Conservation (phyloP, 352 stramenopile genomes). For the Aphanomyces stellatus region DNA sequence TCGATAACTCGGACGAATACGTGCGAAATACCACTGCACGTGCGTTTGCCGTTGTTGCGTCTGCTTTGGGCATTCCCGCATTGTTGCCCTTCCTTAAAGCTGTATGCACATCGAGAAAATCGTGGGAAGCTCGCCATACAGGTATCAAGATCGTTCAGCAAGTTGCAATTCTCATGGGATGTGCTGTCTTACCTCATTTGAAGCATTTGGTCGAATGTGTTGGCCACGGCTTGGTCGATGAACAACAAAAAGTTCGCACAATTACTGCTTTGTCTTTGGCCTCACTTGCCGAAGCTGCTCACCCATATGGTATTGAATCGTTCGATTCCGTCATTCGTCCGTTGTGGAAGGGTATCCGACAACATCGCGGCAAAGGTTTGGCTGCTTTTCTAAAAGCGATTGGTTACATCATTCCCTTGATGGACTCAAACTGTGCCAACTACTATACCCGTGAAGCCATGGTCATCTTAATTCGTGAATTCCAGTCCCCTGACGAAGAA, state of each 20-base stretch:
- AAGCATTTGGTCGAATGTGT: constrained; percentile 98
- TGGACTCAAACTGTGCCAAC: constrained; percentile 99
- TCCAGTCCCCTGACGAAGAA: constrained; percentile 98
- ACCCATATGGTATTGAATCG: constrained; percentile 99
- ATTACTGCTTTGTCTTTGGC: constrained; percentile 97
- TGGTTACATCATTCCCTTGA: constrained; percentile 98
- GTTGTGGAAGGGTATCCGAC: constrained; percentile 96
- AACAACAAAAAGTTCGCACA: constrained; percentile 97
- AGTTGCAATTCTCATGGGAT: constrained; percentile 98
- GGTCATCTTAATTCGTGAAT: constrained; percentile 98
- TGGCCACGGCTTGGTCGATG: constrained; percentile 95
- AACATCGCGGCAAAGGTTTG: constrained; percentile 96
- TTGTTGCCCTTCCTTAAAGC: constrained; percentile 98
- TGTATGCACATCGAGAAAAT: constrained; percentile 97
- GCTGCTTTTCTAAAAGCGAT: constrained; percentile 99
- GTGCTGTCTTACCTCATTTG: constrained; percentile 96
- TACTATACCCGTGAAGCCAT: constrained; percentile 99
- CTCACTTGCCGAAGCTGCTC: constrained; percentile 94
- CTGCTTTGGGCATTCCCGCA: constrained; percentile 94
- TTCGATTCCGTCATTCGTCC: constrained; percentile 98
- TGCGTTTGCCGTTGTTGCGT: constrained; percentile 98
- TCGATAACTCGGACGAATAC: constrained; percentile 98
- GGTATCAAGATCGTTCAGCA: constrained; percentile 99
- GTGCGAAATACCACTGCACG: constrained; percentile 98
- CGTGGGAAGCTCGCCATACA: constrained; percentile 98